Conservation (phyloP, 148 eudicot genomes). For the Camellia japonica region DNA sequence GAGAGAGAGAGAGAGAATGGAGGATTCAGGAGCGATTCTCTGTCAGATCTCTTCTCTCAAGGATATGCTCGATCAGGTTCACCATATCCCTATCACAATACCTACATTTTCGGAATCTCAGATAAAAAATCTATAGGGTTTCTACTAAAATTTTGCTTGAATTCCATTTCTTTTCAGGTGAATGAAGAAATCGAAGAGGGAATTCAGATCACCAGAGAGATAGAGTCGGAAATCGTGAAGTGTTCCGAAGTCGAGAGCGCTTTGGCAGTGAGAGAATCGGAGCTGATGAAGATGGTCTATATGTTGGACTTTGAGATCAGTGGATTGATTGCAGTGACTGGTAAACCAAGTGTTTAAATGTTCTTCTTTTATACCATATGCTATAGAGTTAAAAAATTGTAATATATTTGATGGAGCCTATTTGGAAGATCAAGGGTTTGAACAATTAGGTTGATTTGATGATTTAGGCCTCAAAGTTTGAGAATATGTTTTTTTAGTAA, state of each 20-base stretch:
- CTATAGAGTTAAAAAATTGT: not conserved
- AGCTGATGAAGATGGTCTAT: constrained; percentile 44
- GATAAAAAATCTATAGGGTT: constrained; percentile 3
- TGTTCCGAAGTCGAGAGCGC: constrained; percentile 40
- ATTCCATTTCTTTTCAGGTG: constrained; percentile 29
- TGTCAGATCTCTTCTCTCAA: constrained; percentile 52
- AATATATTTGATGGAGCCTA: not conserved
- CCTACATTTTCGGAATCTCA: not conserved
- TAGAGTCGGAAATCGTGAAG: constrained; percentile 64
- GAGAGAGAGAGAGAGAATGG: constrained; percentile 27
- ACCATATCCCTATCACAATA: not conserved
- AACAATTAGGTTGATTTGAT: not conserved
- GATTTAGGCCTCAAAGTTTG: not conserved
- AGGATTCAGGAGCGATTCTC: constrained; percentile 49
- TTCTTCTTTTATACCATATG: not conserved
- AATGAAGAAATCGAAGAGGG: constrained; percentile 59
- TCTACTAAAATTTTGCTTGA: not conserved
- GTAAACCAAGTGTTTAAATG: constrained; percentile 18
- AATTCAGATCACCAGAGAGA: constrained; percentile 49
- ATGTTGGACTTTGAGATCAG: constrained; percentile 40
- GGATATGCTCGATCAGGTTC: constrained; percentile 59
- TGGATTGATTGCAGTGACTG: constrained; percentile 45
- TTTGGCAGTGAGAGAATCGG: constrained; percentile 40
- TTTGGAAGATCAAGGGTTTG: not conserved
- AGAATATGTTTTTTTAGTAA: no score